phyloP scores from a whole-genome alignment of 1,284 basidiomycete species.

The Vanrija humicola region DNA sequence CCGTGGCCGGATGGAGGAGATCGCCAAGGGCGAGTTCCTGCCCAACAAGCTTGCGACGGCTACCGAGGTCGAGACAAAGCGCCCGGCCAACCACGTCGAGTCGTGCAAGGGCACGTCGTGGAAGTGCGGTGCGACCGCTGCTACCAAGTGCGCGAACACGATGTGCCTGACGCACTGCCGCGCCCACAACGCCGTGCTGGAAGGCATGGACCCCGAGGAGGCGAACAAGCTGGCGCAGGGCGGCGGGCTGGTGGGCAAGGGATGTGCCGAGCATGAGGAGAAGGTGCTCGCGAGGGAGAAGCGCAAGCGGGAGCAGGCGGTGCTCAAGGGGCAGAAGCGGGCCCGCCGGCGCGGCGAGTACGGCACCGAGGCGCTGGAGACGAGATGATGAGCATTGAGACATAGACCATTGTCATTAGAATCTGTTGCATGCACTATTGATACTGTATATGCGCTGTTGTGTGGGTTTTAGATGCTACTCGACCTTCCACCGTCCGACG shows the following conservation, averaged over 20 bases:
- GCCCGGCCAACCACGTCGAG: neutral
- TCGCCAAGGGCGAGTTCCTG: neutral
- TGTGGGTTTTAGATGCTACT: slow-evolving; percentile 18
- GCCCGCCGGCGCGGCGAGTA: neutral
- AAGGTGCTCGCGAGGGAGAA: slow-evolving; percentile 43
- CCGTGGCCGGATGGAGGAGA: slow-evolving; percentile 42
- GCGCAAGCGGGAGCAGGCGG: slow-evolving; percentile 12
- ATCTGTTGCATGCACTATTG: neutral
- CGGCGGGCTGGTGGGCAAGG: slow-evolving; percentile 39
- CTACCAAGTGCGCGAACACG: slow-evolving; percentile 37
- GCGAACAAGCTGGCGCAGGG: slow-evolving; percentile 23
- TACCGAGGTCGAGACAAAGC: too few species aligned
- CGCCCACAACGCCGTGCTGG: slow-evolving; percentile 30
- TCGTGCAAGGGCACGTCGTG: slow-evolving; percentile 3
- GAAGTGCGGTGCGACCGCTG: slow-evolving; percentile 20
- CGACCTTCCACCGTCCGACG: slow-evolving; percentile 42
- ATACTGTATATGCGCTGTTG: neutral
- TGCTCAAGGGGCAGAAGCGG: slow-evolving; percentile 2
- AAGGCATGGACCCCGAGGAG: slow-evolving; percentile 30
- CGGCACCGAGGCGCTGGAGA: too few species aligned
- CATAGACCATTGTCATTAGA: neutral
- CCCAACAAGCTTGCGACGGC: too few species aligned
- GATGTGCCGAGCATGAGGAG: slow-evolving; percentile 50
- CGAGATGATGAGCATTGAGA: neutral
- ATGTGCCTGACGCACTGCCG: slow-evolving; percentile 48